Evolutionary conservation across 2,329 filamentous ascomycete species (phyloP).

Genomic region (Trichoderma simmonsii): DNA sequence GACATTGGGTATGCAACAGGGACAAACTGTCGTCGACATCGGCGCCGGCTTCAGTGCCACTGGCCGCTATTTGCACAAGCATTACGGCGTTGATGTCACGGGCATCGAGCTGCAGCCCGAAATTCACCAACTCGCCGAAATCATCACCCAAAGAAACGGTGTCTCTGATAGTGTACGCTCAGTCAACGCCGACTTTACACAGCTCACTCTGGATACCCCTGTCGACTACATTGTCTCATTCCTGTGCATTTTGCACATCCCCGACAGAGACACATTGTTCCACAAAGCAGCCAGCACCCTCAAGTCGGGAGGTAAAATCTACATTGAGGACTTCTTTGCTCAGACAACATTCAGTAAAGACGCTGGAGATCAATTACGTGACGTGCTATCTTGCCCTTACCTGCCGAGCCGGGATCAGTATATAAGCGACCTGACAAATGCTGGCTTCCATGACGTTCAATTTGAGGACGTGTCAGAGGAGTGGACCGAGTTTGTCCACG

Average conservation of each 20-base stretch:
- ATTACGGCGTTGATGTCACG: neutral
- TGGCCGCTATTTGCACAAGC: neutral
- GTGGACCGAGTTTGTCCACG: neutral
- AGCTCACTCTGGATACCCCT: neutral
- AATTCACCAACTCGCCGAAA: neutral
- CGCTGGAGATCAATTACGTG: neutral
- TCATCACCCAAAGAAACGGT: neutral
- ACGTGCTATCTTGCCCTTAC: neutral
- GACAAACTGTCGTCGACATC: neutral
- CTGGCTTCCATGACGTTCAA: neutral
- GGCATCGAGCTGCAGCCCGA: neutral
- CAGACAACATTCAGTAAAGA: neutral
- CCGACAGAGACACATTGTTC: neutral
- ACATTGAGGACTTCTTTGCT: constrained; percentile 4
- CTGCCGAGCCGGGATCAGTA: neutral
- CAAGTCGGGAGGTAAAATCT: neutral
- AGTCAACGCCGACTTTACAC: constrained; percentile 1
- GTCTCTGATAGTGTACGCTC: neutral
- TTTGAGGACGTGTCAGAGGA: neutral
- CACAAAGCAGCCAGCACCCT: neutral
- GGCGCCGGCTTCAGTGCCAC: constrained; percentile 5
- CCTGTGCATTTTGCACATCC: neutral
- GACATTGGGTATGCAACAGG: neutral
- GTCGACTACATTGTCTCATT: constrained; percentile 4
- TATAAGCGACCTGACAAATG: neutral